Base-by-base conservation (phyloP, 768 basidiomycete genomes). In the Collybia mongolica region DNA sequence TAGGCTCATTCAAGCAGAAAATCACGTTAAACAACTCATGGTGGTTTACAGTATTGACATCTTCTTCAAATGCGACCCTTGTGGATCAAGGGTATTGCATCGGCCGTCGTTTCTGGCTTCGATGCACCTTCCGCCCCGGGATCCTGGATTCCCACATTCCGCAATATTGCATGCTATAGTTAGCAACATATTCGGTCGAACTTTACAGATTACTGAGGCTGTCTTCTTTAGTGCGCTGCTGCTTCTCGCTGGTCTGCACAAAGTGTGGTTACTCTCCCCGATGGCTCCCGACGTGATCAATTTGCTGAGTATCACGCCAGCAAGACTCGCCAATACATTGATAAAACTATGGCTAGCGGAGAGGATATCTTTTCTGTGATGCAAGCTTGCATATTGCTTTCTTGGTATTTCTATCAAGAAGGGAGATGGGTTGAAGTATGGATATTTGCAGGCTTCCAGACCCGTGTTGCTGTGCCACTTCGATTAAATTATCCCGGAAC, bases 361-460 rank as follows among this genome's bases (percentile, higher is more conserved):
- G 83, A 88, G 65, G 87, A 92, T 57, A 92, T 93, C 49, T 91
- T 93, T 65, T 80, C 81, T 5, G 90, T 93, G 7, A 81, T 93
- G 79, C 90, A 93, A 63, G 91, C 91, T 5, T 91, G 90, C 60
- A 86, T 87, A 54, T 71, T 93, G 19, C 79, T 93, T 15, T 89
- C 88, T 1, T 93, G 91, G 91, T 93, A 90, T 67, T 92, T 93
- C 57, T 93, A 92, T 61, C 86, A 90, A 49, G 91, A 93, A 67
- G 90, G 91, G 2, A 78, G 90, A 48, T 82, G 91, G 91, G 90
- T 93, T 7, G 91, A 93, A 67, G 86, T 93, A 3, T 93, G 91
- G 91, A 88, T 92, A 36, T 91, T 91, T 67, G 89, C 91, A 17
- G 88, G 81, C 11, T 92, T 92, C 60, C 88, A 91, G 62, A 89